Evolutionary conservation across 139 green algal genomes (phyloP), one percentile per base, ranked within the genome.

Genomic region (Trebouxia sp.): DNA sequence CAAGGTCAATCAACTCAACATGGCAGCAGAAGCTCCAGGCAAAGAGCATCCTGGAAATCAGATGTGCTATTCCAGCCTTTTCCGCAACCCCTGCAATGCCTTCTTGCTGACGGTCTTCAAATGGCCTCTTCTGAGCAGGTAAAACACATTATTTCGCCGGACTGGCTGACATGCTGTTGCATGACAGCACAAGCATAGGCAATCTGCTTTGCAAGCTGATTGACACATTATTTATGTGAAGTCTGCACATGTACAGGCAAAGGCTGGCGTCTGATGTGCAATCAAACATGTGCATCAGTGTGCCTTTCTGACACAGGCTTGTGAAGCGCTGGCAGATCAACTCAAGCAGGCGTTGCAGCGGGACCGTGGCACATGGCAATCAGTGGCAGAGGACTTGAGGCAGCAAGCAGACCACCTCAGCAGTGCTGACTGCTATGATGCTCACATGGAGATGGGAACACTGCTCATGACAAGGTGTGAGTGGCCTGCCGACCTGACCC

Each of bases 381-480:
- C 43, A 20, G 24, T 6, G 42, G 37, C 65, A 17, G 35, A 55
- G 1, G 51, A 17, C 37, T 45, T 65, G 51, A 41, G 35, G 53
- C 76, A 74, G 53, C 22, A 24, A 30, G 76, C 51, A 28, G 38
- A 81, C 26, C 38, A 15, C n/a, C 41, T 82, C 11, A 42, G 35
- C n/a, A 35, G 39, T 14, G 26, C 77, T 62, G 77, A 82, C 15
- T 62, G 48, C 38, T 77, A 90, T 79, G 70, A 78, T 72, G 90
- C 88, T 3, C 87, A 94, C 75, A 94, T 94, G 90, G 90, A 88
- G 75, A 82, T 94, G 66, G 90, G 90, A 45, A 80, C 79, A 37
- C n/a, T 85, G 43, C 85, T 92, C 41, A 43, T 58, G 11, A 50
- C 37, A 39, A 75, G 55, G 77, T 82, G 41, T 17, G 32, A 8